Evolutionary conservation across 1,139 yeast species (phyloP), one percentile per base, ranked within the genome.

Genomic region (Debaryomycetaceae sp.): DNA sequence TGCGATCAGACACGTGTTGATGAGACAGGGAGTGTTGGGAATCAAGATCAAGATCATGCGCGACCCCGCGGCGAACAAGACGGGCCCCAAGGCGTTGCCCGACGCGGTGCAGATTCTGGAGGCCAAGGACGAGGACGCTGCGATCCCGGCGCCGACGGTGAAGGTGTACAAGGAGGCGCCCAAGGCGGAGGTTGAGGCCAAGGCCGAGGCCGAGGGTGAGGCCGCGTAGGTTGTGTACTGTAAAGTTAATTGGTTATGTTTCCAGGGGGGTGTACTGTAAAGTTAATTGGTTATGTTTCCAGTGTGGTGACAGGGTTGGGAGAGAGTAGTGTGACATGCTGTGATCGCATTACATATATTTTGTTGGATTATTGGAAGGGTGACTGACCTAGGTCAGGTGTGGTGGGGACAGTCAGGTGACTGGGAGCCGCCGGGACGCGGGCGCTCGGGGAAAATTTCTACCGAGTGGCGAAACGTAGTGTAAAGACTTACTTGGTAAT

Each of bases 1-100:
- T 63, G 98, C 98, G 54, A 86, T 95, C 64, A 87, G 99, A 75
- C 98, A 92, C 90, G 98, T 90, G 56, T 77, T 90, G 66, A 83
- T 90, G 77, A 87, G 97, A 80, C 98, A 90, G 75, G 99, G 99
- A 85, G 97, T 90, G 49, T 80, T 90, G 62, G 99, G 99, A 79
- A 81, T 90, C 65, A 90, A 82, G 78, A 97, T 90, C 58, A 90
- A 90, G 80, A 90, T 90, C 62, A 90, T 90, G 99, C 85, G 82
- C 67, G 97, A 90, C 76, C 96, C 97, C 66, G 87, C 95, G 58
- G 63, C 77, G 58, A 77, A 77, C 77, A 81, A 72, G 68, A 56
- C 62, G 49, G 97, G 98, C 68, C 92, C 95, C 69, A 87, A 68
- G 66, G 55, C 78, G 32, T 79, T 90, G 62, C 99, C 99, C 61